Conservation (phyloP, 306 rosid species). For the Lathyrus oleraceus region DNA sequence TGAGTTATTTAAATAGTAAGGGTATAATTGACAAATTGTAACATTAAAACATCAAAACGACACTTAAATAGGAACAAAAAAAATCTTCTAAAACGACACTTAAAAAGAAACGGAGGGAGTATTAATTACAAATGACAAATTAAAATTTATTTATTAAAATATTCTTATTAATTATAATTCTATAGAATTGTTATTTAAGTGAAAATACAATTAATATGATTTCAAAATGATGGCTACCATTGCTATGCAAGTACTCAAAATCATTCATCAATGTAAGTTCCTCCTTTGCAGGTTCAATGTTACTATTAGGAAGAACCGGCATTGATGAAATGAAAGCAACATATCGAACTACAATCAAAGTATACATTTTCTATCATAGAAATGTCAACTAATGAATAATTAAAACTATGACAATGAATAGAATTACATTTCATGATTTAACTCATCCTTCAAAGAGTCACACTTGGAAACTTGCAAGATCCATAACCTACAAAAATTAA, state of each 20-base stretch:
- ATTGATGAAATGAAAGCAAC: slow-evolving; percentile 30
- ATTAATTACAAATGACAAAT: too few relatives aligned
- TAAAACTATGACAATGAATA: not conserved
- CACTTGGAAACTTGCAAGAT: slow-evolving; percentile 74
- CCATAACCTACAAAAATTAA: slow-evolving; percentile 56
- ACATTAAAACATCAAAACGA: too few relatives aligned
- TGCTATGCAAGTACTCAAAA: not conserved
- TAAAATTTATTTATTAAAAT: too few relatives aligned
- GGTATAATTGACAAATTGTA: too few relatives aligned
- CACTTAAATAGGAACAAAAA: too few relatives aligned
- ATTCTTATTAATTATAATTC: too few relatives aligned
- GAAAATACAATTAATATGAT: too few relatives aligned
- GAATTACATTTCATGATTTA: not conserved
- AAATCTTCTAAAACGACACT: too few relatives aligned
- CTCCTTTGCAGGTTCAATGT: slow-evolving; percentile 27
- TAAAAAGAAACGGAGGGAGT: too few relatives aligned
- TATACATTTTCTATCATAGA: not conserved
- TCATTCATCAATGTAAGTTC: slow-evolving; percentile 20
- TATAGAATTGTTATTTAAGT: too few relatives aligned
- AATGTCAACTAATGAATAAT: not conserved
- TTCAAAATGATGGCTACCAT: slow-evolving; percentile 17
- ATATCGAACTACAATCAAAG: not conserved
- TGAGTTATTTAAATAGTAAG: too few relatives aligned
- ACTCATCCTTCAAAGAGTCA: slow-evolving; percentile 47
- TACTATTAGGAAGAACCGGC: slow-evolving; percentile 19